phyloP scores from a whole-genome alignment of 129 eudicot genomes.

The Escallonia herrerae region DNA sequence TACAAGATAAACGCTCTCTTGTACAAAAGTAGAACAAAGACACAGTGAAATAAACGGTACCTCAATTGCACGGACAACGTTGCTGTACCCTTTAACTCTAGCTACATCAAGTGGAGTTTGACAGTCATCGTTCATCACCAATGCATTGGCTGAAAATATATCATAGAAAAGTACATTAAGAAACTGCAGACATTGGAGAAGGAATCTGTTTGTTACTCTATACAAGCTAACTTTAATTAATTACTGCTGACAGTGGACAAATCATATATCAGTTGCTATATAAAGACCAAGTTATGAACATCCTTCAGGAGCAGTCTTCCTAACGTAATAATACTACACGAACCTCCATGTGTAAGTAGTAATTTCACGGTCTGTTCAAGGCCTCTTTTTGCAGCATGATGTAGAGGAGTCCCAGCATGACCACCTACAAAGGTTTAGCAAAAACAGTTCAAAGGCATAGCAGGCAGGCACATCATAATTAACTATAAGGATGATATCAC shows the following conservation, averaged over 20 bases:
- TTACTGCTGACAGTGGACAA: conserved; percentile 7
- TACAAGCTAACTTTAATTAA: too few relatives aligned
- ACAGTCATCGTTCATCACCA: conserved; percentile 73
- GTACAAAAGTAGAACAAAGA: not conserved
- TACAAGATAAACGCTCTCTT: not conserved
- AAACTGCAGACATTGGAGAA: too few relatives aligned
- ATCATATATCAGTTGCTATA: too few relatives aligned
- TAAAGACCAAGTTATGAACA: too few relatives aligned
- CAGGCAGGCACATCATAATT: not conserved
- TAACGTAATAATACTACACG: not conserved
- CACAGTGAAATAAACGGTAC: conserved; percentile 22
- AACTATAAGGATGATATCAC: too few relatives aligned
- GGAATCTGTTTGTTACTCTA: too few relatives aligned
- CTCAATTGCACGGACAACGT: conserved; percentile 84
- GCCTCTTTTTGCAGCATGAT: conserved; percentile 96
- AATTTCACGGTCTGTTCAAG: conserved; percentile 62
- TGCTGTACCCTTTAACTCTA: conserved; percentile 59
- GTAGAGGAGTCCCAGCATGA: conserved; percentile 83
- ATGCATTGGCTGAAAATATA: too few relatives aligned
- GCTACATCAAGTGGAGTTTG: conserved; percentile 91
- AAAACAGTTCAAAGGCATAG: not conserved
- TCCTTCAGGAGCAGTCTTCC: too few relatives aligned
- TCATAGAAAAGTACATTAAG: too few relatives aligned
- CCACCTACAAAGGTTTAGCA: conserved; percentile 42
- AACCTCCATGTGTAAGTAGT: conserved; percentile 83